These are phyloP conservation scores for Mycotypha africana DNA, from an alignment of 371 early-diverging fungal genomes.

Conservation along the genomic window DNA sequence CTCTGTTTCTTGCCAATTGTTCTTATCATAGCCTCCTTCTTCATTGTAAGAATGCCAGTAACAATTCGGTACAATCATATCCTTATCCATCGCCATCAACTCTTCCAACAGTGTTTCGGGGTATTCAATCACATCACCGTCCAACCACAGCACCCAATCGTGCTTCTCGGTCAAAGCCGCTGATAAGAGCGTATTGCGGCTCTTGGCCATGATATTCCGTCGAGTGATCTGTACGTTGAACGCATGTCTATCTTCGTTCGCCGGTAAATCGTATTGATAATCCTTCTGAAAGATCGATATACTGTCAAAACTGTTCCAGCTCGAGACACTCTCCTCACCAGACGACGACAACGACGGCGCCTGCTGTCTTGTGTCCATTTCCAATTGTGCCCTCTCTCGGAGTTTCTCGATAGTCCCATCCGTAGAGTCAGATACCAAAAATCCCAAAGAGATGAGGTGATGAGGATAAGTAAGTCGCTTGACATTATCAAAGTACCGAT, in stretches of 20 bases:
- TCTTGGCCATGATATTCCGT: constrained; percentile 56
- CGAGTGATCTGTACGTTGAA: constrained; percentile 52
- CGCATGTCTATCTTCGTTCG: constrained; percentile 54
- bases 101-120: constrained; percentile 51
- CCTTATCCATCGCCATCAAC: constrained; percentile 47
- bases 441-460: constrained; percentile 59
- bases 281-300: constrained; percentile 58
- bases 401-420: constrained; percentile 42
- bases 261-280: constrained; percentile 39
- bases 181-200: constrained; percentile 55
- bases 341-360: too few species aligned
- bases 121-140: constrained; percentile 61
- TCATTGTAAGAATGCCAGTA: constrained; percentile 35
- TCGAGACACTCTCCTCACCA: too few species aligned
- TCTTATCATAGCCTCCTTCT: constrained; percentile 59
- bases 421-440: constrained; percentile 51
- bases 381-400: constrained; percentile 16
- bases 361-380: constrained; percentile 12
- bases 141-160: constrained; percentile 72
- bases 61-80: constrained; percentile 58
- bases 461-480: constrained; percentile 57
- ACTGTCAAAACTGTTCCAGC: constrained; percentile 36
- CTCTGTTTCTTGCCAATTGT: constrained; percentile 67
- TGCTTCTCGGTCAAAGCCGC: constrained; percentile 48
- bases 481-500: constrained; percentile 54